phyloP scores from a whole-genome alignment of 2,329 filamentous ascomycete species.

The Nannizziopsis arthrosporioides region DNA sequence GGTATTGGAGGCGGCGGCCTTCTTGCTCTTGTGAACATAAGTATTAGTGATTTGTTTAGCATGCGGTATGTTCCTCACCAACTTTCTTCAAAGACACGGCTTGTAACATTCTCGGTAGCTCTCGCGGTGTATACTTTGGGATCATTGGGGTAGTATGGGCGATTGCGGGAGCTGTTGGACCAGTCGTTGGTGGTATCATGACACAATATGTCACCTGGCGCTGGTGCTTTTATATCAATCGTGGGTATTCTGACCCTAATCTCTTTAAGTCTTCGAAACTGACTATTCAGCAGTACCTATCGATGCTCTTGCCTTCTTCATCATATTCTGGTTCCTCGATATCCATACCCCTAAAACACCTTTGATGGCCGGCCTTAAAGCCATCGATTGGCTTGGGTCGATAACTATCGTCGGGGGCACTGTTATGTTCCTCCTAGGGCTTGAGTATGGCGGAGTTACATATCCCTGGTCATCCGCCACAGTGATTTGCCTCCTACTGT shows the following conservation, averaged over 20 bases:
- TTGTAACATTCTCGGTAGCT: constrained; percentile 50
- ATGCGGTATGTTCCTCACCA: constrained; percentile 32
- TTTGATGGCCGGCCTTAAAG: constrained; percentile 44
- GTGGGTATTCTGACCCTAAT: constrained; percentile 25
- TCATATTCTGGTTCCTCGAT: constrained; percentile 50
- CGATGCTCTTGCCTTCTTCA: constrained; percentile 43
- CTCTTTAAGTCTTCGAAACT: neutral
- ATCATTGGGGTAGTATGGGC: constrained; percentile 38
- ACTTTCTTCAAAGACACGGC: neutral
- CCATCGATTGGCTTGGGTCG: constrained; percentile 53
- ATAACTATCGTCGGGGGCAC: constrained; percentile 54
- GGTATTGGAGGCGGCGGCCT: constrained; percentile 54
- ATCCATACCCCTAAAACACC: constrained; percentile 51
- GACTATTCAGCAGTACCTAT: constrained; percentile 38
- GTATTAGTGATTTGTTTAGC: constrained; percentile 52
- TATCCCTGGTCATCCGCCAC: constrained; percentile 64
- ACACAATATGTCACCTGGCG: constrained; percentile 48
- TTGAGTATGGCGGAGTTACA: constrained; percentile 69
- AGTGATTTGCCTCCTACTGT: constrained; percentile 66
- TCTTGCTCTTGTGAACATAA: constrained; percentile 52
- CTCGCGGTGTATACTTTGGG: constrained; percentile 42
- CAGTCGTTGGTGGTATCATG: constrained; percentile 22
- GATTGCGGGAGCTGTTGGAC: constrained; percentile 23
- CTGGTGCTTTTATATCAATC: constrained; percentile 52
- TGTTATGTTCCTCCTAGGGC: constrained; percentile 73